phyloP scores from a whole-genome alignment of 345 rosid genomes.

The Linum tenue region DNA sequence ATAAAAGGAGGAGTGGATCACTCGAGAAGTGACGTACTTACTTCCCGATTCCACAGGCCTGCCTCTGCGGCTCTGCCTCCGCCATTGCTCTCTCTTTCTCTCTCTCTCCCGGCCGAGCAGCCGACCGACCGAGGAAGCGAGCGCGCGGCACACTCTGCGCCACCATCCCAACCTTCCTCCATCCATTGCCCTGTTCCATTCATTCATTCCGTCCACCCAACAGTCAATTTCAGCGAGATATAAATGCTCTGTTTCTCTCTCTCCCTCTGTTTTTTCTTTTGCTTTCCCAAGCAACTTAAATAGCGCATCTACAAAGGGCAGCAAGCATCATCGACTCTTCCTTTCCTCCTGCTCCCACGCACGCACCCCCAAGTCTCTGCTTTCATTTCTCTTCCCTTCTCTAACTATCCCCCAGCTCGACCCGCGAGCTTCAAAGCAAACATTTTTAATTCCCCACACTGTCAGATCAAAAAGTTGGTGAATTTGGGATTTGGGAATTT shows the following conservation, averaged over 20 bases:
- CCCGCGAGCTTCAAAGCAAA: too few relatives aligned
- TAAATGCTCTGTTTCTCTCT: background rate
- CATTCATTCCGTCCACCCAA: background rate
- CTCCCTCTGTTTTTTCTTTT: too few relatives aligned
- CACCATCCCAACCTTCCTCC: background rate
- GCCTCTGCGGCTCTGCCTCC: slow-evolving; percentile 25
- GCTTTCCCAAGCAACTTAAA: too few relatives aligned
- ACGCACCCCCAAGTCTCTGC: background rate
- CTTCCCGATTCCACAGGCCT: slow-evolving; percentile 9
- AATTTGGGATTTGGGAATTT: background rate
- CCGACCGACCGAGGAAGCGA: background rate
- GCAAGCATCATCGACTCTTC: too few relatives aligned
- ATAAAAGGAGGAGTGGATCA: background rate
- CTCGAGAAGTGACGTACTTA: slow-evolving; percentile 1
- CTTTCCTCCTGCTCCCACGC: too few relatives aligned
- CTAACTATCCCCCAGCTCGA: background rate
- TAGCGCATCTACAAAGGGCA: too few relatives aligned
- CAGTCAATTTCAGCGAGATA: background rate
- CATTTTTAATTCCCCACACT: background rate
- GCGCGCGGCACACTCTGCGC: background rate
- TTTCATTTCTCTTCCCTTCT: background rate
- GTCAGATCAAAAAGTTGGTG: background rate
- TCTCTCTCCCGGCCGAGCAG: background rate
- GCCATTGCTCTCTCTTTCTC: slow-evolving; percentile 2
- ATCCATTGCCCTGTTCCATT: too few relatives aligned